These are phyloP conservation scores for Fraxinus quadrangulata DNA, from an alignment of 257 asterid species.

Conservation along the genomic window DNA sequence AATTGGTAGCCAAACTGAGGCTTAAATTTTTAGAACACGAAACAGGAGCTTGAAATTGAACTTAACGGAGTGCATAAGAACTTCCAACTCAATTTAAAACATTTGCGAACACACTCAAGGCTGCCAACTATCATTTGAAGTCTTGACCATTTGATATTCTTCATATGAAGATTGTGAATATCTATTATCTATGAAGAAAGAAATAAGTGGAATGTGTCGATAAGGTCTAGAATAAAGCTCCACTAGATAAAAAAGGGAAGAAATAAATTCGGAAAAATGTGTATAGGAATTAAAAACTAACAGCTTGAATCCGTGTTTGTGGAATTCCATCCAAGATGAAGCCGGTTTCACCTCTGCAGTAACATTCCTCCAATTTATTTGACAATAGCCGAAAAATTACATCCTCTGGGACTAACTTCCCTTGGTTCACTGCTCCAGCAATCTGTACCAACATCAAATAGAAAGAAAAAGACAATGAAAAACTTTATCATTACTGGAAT, in stretches of 20 bases:
- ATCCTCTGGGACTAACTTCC: conserved; percentile 74
- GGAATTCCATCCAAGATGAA: conserved; percentile 92
- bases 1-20: no score
- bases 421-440: conserved; percentile 70
- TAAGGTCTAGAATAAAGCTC: no score
- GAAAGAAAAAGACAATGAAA: no score
- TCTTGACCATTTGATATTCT: conserved; percentile 6
- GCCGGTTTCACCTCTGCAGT: conserved; percentile 78
- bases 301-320: conserved; percentile 80
- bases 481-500: background rate
- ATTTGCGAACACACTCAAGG: no score
- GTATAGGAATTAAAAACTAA: conserved; percentile 31
- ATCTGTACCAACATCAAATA: conserved; percentile 38
- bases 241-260: background rate
- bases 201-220: background rate
- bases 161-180: background rate
- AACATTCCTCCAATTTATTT: conserved; percentile 83
- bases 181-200: background rate
- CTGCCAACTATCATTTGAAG: no score
- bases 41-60: no score
- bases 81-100: no score
- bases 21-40: no score
- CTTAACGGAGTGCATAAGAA: no score
- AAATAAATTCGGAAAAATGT: background rate
- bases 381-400: conserved; percentile 74